Evolutionary conservation across 2,329 filamentous ascomycete genomes (phyloP), one percentile per base, ranked within the genome.

Genomic region (Fusarium continuum): DNA sequence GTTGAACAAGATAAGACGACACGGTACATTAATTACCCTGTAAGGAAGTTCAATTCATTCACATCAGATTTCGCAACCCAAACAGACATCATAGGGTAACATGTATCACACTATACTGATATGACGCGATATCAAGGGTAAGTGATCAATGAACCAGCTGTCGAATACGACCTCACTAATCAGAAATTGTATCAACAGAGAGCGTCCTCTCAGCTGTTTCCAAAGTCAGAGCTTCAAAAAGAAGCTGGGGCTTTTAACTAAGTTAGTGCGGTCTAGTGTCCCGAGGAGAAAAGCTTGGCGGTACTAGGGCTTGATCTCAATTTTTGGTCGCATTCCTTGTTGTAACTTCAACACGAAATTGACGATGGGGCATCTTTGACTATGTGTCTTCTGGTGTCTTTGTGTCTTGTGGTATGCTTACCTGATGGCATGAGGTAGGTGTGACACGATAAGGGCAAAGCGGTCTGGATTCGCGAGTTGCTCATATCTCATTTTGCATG

Each of bases 271-370:
- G 36, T 29, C 22, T 66, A 64, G 58, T 52, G 58, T 38, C 31
- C 48, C 19, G 53, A 63, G 62, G 63, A 48, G 58, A 60, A 63
- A 65, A 64, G 63, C 63, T 65, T 65, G 63, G 63, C 63, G 32
- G 43, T 65, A 46, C 63, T 65, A 64, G 63, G 62, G 48, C 55
- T 48, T 40, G 43, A 46, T 35, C 20, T 39, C 22, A 14, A 22
- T 51, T 46, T 47, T 50, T 47, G 46, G 62, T 50, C 59, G 58
- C 56, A 61, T 50, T 41, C 25, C 25, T 39, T 26, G 14, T 31
- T 28, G 35, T n/a, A 47, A 55, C 63, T 28, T 50, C 38, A 23
- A 38, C 34, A 10, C 16, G 13, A 54, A 40, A 25, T 25, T 20
- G n/a, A 19, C 8, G 11, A 29, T 43, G 23, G 8, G n/a, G 17